Evolutionary conservation across 1,284 basidiomycete species (phyloP), one percentile per base, ranked within the genome.

Genomic region (Ustilago trichophora): DNA sequence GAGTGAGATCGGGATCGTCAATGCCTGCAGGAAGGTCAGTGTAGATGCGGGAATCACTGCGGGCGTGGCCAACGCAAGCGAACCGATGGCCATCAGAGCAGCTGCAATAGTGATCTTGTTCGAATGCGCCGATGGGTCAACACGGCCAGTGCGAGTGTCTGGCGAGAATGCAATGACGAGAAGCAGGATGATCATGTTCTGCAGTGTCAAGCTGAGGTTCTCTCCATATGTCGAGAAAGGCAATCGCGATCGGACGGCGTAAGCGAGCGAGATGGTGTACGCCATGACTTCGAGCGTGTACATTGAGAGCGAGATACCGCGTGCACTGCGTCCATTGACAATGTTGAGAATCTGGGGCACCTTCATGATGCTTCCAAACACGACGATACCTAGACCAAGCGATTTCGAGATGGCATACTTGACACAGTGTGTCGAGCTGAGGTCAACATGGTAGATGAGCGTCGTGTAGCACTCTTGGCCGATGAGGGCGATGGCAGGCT

Each of bases 291-390:
- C 93, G 60, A 80, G 45, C 46, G 77, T 63, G 56, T 83, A 77
- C 80, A 78, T 83, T 58, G 65, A 78, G 42, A 69, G 90, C 83
- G 83, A 92, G 34, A 98, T 86, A 4, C 93, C 93, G 31, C 89
- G 85, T 0, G 93, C 92, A 7, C 91, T 93, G 15, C 85, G 84
- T 5, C 88, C 76, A 15, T 75, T 73, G 7, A 85, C 72, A 51
- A 87, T 85, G 78, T 85, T 86, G 75, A 85, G 73, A 50, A 87
- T 86, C 80, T 98, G 95, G 4, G 95, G 95, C 12, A 98, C 86
- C 83, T 98, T 98, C 88, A 98, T 91, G 63, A 98, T 92, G 22
- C 90, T 89, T 2, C 94, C 93, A 45, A 93, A 95, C 1, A 92
- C 84, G 34, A 98, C 93, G 64, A 98, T 94, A 0, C 90, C 94